These are phyloP conservation scores for Ustilago nuda DNA, from an alignment of 1,284 basidiomycete species.

Conservation along the genomic window DNA sequence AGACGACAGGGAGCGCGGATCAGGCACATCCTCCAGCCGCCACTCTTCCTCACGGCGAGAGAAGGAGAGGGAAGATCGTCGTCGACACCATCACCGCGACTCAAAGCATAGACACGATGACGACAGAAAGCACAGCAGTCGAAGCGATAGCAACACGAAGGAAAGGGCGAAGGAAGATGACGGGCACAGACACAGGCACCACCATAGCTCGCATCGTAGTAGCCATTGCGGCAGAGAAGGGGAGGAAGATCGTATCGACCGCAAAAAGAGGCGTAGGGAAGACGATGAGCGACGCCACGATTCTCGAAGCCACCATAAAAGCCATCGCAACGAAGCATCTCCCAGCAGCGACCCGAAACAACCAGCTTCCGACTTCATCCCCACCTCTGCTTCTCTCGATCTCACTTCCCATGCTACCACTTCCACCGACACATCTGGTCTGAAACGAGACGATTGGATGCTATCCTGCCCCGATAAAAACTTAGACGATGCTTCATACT, in stretches of 20 bases:
- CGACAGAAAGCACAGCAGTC: slow-evolving; percentile 13
- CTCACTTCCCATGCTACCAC: slow-evolving; percentile 74
- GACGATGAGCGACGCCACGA: slow-evolving; percentile 17
- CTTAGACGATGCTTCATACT: slow-evolving; percentile 67
- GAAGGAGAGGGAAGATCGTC: slow-evolving; percentile 18
- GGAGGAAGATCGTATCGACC: slow-evolving; percentile 38
- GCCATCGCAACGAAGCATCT: slow-evolving; percentile 76
- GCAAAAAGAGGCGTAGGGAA: slow-evolving; percentile 70
- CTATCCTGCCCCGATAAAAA: slow-evolving; percentile 65
- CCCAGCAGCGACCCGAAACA: slow-evolving; percentile 73
- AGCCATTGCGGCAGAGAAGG: slow-evolving; percentile 16
- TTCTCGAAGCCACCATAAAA: slow-evolving; percentile 2
- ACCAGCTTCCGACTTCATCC: slow-evolving; percentile 79
- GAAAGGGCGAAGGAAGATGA: slow-evolving; percentile 11
- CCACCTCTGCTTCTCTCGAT: slow-evolving; percentile 80
- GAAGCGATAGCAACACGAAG: slow-evolving; percentile 4
- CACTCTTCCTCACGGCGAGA: slow-evolving; percentile 7
- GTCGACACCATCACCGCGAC: slow-evolving; percentile 13
- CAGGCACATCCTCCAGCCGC: slow-evolving; percentile 6
- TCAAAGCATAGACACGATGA: slow-evolving; percentile 19
- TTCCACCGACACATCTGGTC: slow-evolving; percentile 70
- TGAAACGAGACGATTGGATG: slow-evolving; percentile 91
- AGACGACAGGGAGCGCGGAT: not conserved
- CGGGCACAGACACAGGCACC: slow-evolving; percentile 15
- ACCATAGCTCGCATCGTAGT: slow-evolving; percentile 16